Evolutionary conservation across 2,329 filamentous ascomycete genomes (phyloP).

Genomic region (Hirsutella rhossiliensis): DNA sequence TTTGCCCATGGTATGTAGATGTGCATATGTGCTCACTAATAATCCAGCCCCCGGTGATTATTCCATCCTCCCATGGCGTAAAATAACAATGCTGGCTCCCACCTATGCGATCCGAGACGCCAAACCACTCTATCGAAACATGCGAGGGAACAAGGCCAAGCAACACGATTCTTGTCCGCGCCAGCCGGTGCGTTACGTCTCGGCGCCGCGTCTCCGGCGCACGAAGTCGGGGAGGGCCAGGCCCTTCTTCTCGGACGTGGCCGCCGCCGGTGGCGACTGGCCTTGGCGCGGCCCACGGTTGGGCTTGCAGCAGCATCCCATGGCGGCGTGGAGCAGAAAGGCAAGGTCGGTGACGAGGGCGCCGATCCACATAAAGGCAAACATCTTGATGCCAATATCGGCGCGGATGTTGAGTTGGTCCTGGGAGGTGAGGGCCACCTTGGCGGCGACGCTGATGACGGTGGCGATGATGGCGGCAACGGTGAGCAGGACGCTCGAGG

Average conservation of each 20-base stretch:
- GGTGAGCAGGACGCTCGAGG: conserved; percentile 54
- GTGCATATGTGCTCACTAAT: too few species aligned
- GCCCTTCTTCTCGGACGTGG: conserved; percentile 10
- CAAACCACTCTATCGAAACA: too few species aligned
- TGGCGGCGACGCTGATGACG: conserved; percentile 73
- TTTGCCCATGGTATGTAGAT: too few species aligned
- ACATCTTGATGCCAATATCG: conserved; percentile 59
- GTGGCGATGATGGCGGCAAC: conserved; percentile 67
- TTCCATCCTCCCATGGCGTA: too few species aligned
- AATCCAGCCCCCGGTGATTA: too few species aligned
- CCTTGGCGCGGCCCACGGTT: conserved; percentile 6
- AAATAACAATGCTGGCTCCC: too few species aligned
- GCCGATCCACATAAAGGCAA: conserved; percentile 84
- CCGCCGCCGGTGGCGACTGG: conserved; percentile 2
- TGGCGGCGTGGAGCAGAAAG: conserved; percentile 60
- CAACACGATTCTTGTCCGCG: too few species aligned
- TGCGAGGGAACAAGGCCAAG: too few species aligned
- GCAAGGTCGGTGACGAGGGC: conserved; percentile 54
- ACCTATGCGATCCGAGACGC: too few species aligned
- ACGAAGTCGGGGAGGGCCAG: conserved; percentile 15
- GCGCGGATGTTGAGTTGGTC: conserved; percentile 66
- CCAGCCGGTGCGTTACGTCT: too few species aligned
- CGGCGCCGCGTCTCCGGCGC: conserved; percentile 13
- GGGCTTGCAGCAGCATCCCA: conserved; percentile 62
- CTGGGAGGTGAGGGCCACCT: conserved; percentile 60